phyloP scores from a whole-genome alignment of 345 rosid species.

The Odontarrhena argentea region DNA sequence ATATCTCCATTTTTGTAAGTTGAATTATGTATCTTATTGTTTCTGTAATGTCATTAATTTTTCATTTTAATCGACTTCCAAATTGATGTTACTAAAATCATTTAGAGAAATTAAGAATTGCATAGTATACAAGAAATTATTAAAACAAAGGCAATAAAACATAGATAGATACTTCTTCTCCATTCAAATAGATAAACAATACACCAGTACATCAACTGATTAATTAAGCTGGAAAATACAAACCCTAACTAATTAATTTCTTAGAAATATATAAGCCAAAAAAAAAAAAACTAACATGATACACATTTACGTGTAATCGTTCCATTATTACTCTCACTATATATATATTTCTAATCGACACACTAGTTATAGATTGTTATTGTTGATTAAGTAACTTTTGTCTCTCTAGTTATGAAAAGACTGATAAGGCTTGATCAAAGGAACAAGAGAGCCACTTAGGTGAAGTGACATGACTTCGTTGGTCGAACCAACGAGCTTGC shows the following conservation, averaged over 20 bases:
- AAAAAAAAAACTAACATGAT: constrained; percentile 20
- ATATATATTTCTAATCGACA: background rate
- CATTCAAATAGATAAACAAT: constrained; percentile 18
- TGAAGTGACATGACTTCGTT: constrained; percentile 88
- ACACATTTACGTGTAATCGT: constrained; percentile 40
- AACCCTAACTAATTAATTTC: constrained; percentile 19
- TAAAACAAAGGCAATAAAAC: background rate
- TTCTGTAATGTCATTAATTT: background rate
- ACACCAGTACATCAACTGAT: constrained; percentile 40
- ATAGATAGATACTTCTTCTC: constrained; percentile 6
- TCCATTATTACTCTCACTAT: constrained; percentile 30
- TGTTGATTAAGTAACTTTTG: background rate
- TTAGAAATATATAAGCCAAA: constrained; percentile 7
- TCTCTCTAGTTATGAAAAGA: constrained; percentile 41
- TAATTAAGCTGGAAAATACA: constrained; percentile 37
- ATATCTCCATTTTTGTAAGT: background rate
- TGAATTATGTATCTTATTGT: background rate
- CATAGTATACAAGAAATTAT: background rate
- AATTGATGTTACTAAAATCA: background rate
- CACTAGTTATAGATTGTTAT: background rate
- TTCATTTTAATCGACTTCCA: constrained; percentile 3
- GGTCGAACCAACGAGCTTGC: constrained; percentile 74
- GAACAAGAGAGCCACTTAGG: constrained; percentile 63
- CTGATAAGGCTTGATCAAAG: constrained; percentile 66
- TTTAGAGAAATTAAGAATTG: background rate